These are phyloP conservation scores for Lojkania enalia DNA, from an alignment of 2,329 filamentous ascomycete species.

Conservation along the genomic window DNA sequence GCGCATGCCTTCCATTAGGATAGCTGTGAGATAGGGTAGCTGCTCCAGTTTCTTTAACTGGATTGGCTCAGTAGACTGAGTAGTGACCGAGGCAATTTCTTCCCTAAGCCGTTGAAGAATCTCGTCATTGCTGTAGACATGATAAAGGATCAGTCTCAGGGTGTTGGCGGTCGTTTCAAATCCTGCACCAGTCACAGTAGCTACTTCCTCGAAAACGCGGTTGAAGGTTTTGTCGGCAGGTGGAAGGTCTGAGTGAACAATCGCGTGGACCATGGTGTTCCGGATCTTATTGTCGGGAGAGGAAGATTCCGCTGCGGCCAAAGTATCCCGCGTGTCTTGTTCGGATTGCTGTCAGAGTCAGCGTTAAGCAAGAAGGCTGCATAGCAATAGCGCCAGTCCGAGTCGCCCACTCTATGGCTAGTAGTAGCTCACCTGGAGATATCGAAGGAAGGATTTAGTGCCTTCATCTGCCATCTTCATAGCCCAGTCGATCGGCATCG, in stretches of 20 bases:
- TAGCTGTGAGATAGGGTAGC: conserved; percentile 24
- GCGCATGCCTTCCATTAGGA: conserved; percentile 29
- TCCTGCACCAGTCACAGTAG: conserved; percentile 30
- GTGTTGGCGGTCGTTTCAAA: conserved; percentile 31
- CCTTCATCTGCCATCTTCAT: conserved; percentile 15
- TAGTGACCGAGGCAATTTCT: conserved; percentile 14
- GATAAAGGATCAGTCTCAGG: conserved; percentile 24
- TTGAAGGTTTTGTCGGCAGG: conserved; percentile 15
- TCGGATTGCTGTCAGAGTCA: conserved; percentile 10
- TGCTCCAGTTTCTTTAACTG: conserved; percentile 16
- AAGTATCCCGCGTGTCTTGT: conserved; percentile 10
- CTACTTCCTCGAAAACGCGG: conserved; percentile 26
- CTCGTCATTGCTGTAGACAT: conserved; percentile 21
- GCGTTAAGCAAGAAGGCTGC: neutral
- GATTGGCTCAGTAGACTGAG: conserved; percentile 6
- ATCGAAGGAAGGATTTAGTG: conserved; percentile 10
- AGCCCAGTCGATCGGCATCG: conserved; percentile 9
- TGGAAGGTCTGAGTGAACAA: conserved; percentile 17
- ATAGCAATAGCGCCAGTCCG: neutral
- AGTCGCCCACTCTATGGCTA: neutral
- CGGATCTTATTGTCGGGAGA: neutral
- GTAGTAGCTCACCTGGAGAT: conserved; percentile 5
- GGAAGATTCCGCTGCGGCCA: conserved; percentile 2
- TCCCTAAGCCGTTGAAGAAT: conserved; percentile 16
- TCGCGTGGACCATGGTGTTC: conserved; percentile 11